Base-by-base conservation (phyloP, 2,329 filamentous ascomycete species). In the Xylariaceae sp. region DNA sequence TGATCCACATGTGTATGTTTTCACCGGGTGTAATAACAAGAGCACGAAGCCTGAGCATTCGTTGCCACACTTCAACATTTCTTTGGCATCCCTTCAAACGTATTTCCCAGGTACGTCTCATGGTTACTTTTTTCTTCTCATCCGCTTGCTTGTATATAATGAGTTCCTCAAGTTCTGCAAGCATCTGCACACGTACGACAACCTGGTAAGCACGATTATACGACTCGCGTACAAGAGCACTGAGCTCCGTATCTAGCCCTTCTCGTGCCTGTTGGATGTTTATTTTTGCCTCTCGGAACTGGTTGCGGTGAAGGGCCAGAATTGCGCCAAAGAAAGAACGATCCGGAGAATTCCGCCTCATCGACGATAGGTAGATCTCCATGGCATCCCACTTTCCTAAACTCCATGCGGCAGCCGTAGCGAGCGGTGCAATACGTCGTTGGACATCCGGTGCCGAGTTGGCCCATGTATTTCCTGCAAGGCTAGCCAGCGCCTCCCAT, bases 1-100 rank as follows among this genome's bases (percentile, higher is more conserved):
- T 99, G 76, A 99, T 97, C 85, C 91, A 96, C 91, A 99, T 99
- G 66, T 95, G 89, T 78, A 95, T 90, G 66, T 96, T 96, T 70
- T 99, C 91, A 35, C 84, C 84, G 0, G 95, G 92, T 0, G 86
- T 86, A 58, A 97, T 92, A 56, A 99, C 94, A 50, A 99, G 79
- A 26, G 91, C 89, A 57, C 94, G 85, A 34, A 99, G 85, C 68
- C 96, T 94, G 53, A 99, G 84, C 90, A 97, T 97, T 57, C 94
- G 85, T 69, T 96, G 91, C 94, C 94, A 99, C 2, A 97, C 90
- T 67, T 99, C 94, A 26, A 96, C 91, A 64, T 97, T 96, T 54
- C 94, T 87, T 71, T 99, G 92, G 63, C 94, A 96, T 11, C 94
- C 94, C 68, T 94, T 89, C 31, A 99, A 79, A 64, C 94, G 87